Conservation (phyloP, 257 asterid species). For the Jaltomata sinuosa region DNA sequence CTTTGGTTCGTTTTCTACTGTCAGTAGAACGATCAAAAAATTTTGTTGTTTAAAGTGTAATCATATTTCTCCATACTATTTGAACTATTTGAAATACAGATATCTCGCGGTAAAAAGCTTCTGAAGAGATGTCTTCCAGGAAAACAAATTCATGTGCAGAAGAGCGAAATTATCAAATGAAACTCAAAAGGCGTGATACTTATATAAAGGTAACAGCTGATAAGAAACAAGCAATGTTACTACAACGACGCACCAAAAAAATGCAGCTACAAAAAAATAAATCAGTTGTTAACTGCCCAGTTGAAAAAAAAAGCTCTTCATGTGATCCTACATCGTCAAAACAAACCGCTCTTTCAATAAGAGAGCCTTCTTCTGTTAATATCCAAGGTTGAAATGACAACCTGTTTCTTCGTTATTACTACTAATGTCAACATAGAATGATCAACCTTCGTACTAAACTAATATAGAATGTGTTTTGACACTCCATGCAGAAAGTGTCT, state of each 20-base stretch:
- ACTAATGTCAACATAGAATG: neutral
- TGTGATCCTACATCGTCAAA: neutral
- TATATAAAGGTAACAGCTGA: neutral
- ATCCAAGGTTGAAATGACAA: neutral
- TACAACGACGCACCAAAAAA: neutral
- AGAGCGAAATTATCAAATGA: neutral
- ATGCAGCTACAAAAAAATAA: neutral
- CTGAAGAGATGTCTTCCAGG: neutral
- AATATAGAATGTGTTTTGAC: neutral
- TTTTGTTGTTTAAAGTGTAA: no score
- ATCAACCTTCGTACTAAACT: neutral
- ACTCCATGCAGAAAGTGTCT: no score
- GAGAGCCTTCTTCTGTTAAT: neutral
- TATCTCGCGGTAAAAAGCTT: neutral
- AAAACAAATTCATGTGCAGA: neutral
- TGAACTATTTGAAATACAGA: neutral
- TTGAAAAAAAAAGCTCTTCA: no score
- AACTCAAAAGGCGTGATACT: neutral
- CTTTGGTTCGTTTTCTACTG: no score
- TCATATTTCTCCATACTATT: no score
- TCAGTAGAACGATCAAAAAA: no score
- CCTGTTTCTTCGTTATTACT: neutral
- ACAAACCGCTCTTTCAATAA: neutral
- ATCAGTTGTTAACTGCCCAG: neutral
- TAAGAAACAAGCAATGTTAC: neutral